Conservation (phyloP, 345 rosid species). For the Turnera subulata region DNA sequence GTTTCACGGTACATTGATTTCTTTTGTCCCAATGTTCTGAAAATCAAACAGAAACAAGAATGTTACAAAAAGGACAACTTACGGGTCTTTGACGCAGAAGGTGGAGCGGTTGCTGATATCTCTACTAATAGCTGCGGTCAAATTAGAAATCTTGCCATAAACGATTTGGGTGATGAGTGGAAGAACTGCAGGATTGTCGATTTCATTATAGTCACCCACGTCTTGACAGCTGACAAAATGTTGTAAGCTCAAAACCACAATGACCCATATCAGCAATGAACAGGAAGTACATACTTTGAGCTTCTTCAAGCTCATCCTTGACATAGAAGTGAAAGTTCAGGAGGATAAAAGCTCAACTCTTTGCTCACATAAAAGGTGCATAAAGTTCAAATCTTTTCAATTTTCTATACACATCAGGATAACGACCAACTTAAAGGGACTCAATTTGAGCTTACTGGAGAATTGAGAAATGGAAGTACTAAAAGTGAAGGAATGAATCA, state of each 20-base stretch:
- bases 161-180: constrained; percentile 41
- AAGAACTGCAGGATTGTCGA: constrained; percentile 50
- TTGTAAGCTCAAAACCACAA: constrained; percentile 37
- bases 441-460: background rate
- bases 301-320: constrained; percentile 36
- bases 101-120: constrained; percentile 46
- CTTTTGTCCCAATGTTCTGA: background rate
- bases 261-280: constrained; percentile 33
- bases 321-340: background rate
- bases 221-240: constrained; percentile 47
- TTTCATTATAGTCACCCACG: constrained; percentile 36
- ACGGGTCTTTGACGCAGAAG: constrained; percentile 78
- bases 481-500: background rate
- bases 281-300: constrained; percentile 26
- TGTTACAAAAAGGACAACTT: constrained; percentile 20
- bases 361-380: background rate
- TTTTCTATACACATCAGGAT: background rate
- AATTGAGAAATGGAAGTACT: background rate
- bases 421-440: background rate
- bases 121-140: constrained; percentile 44
- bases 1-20: background rate
- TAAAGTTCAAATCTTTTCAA: no score
- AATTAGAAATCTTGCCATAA: constrained; percentile 46
- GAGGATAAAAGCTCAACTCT: background rate
- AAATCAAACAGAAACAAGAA: constrained; percentile 6